phyloP scores from a whole-genome alignment of 257 asterid species.

The Handroanthus guayacan region DNA sequence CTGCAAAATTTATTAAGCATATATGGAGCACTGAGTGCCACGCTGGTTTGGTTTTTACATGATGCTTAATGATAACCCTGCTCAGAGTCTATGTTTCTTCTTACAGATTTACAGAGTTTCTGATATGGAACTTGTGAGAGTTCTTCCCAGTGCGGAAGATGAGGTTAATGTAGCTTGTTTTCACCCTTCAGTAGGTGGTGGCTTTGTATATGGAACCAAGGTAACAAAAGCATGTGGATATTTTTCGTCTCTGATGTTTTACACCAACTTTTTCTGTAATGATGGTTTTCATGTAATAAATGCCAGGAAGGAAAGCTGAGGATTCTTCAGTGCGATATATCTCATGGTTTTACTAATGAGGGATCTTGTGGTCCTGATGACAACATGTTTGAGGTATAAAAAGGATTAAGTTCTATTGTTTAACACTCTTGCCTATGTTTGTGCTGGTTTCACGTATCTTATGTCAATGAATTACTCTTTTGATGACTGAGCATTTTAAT shows the following conservation, averaged over 20 bases:
- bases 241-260: conserved; percentile 15
- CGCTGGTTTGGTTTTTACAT: conserved; percentile 12
- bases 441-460: conserved; percentile 4
- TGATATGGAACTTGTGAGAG: conserved; percentile 97
- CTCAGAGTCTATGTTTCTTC: conserved; percentile 33
- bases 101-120: conserved; percentile 85
- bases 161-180: conserved; percentile 98
- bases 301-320: conserved; percentile 96
- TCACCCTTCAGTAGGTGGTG: conserved; percentile 97
- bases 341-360: conserved; percentile 57
- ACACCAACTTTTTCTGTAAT: conserved; percentile 12
- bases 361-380: conserved; percentile 59
- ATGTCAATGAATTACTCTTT: background rate
- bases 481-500: background rate
- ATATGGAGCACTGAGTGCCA: background rate
- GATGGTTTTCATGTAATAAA: conserved; percentile 23
- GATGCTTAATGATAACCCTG: background rate
- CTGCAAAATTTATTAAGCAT: conserved; percentile 22
- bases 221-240: conserved; percentile 39
- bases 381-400: conserved; percentile 77
- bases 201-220: conserved; percentile 97
- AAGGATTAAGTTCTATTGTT: conserved; percentile 17
- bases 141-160: conserved; percentile 96
- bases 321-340: conserved; percentile 72
- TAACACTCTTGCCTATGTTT: background rate